phyloP scores from a whole-genome alignment of 2,329 filamentous ascomycete genomes.

The Gremmenia infestans region DNA sequence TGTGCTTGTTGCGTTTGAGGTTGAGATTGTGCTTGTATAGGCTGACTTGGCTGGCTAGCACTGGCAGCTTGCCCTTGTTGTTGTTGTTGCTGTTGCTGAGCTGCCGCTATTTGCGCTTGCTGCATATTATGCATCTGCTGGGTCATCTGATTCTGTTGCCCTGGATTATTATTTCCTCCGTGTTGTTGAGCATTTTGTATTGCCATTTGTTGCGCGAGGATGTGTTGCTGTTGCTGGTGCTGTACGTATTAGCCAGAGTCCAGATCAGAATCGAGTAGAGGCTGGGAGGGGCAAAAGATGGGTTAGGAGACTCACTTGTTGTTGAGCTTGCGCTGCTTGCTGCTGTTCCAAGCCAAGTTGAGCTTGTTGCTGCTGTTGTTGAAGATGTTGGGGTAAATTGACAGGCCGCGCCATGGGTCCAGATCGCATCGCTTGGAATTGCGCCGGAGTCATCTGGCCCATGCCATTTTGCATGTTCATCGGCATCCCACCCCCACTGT shows the following conservation, averaged over 20 bases:
- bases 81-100: constrained; percentile 41
- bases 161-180: constrained; percentile 36
- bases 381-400: constrained; percentile 41
- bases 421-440: constrained; percentile 47
- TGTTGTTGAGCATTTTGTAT: constrained; percentile 41
- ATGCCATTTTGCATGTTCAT: constrained; percentile 51
- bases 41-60: constrained; percentile 35
- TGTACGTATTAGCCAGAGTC: constrained; percentile 4
- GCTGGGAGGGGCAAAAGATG: not conserved
- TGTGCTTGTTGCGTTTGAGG: constrained; percentile 38
- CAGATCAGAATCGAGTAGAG: not conserved
- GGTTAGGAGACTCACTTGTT: constrained; percentile 17
- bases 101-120: constrained; percentile 28
- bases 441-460: constrained; percentile 45
- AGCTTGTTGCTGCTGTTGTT: constrained; percentile 35
- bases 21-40: constrained; percentile 40
- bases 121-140: constrained; percentile 42
- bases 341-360: constrained; percentile 36
- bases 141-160: constrained; percentile 45
- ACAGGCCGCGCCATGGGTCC: constrained; percentile 39
- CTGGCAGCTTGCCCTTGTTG: constrained; percentile 41
- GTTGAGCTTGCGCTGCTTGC: constrained; percentile 35
- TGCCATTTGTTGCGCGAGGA: constrained; percentile 45
- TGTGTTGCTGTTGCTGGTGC: constrained; percentile 28
- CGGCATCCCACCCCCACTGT: constrained; percentile 41